These are phyloP conservation scores for Trypanosoma caninum DNA, from an alignment of 208 protist genomes.

Conservation along the genomic window DNA sequence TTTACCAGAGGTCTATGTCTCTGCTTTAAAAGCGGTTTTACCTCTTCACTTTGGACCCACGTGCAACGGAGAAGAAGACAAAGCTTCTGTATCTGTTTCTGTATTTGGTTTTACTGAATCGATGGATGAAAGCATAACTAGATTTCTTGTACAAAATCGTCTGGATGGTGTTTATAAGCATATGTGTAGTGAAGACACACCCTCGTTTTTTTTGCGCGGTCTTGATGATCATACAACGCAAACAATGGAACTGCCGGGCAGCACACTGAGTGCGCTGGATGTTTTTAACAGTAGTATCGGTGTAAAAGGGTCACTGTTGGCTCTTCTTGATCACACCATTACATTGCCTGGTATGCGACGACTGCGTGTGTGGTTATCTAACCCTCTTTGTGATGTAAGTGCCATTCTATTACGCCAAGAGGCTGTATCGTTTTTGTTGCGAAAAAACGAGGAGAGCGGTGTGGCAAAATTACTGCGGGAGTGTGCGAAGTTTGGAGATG, in stretches of 20 bases:
- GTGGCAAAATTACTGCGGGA: slow-evolving; percentile 63
- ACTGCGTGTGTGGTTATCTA: slow-evolving; percentile 67
- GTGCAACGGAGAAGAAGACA: slow-evolving; percentile 66
- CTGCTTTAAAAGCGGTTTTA: slow-evolving; percentile 41
- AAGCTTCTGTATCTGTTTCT: slow-evolving; percentile 29
- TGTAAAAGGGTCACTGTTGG: slow-evolving; percentile 42
- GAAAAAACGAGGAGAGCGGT: slow-evolving; percentile 29
- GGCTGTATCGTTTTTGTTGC: slow-evolving; percentile 43
- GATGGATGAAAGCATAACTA: slow-evolving; percentile 39
- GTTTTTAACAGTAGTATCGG: slow-evolving; percentile 73
- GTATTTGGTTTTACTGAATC: slow-evolving; percentile 4
- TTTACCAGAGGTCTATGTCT: slow-evolving; percentile 41
- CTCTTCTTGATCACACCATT: slow-evolving; percentile 63
- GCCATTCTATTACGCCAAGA: slow-evolving; percentile 46
- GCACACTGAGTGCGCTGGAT: slow-evolving; percentile 73
- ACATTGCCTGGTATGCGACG: slow-evolving; percentile 57
- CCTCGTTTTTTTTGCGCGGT: background rate
- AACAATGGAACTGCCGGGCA: slow-evolving; percentile 51
- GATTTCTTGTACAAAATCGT: slow-evolving; percentile 54
- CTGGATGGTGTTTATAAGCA: slow-evolving; percentile 52
- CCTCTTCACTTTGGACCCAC: slow-evolving; percentile 75
- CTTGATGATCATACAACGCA: background rate
- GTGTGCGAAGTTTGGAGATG: slow-evolving; percentile 63
- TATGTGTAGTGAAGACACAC: slow-evolving; percentile 6
- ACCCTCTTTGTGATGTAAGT: slow-evolving; percentile 34